Conservation (phyloP, 2,329 filamentous ascomycete genomes). For the Fusarium sp. region DNA sequence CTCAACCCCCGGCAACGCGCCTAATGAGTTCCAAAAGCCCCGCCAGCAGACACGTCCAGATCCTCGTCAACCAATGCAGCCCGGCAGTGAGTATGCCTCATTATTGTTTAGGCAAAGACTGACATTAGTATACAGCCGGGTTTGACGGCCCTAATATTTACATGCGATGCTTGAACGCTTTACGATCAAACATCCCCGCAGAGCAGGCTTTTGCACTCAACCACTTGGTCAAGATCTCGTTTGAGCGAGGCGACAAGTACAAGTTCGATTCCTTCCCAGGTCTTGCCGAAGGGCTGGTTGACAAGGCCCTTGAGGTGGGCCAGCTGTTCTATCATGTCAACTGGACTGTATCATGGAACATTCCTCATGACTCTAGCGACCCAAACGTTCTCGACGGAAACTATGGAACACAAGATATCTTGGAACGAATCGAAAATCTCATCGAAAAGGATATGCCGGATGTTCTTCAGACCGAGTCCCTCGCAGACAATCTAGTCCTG, state of each 20-base stretch:
- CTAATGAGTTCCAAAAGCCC: slow-evolving; percentile 66
- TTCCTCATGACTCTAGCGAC: slow-evolving; percentile 64
- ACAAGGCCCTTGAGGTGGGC: slow-evolving; percentile 83
- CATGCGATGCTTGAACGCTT: slow-evolving; percentile 82
- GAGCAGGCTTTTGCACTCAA: slow-evolving; percentile 95
- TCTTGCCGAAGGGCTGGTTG: slow-evolving; percentile 86
- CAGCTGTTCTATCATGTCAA: slow-evolving; percentile 82
- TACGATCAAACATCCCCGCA: slow-evolving; percentile 80
- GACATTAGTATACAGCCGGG: slow-evolving; percentile 54
- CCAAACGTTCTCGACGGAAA: slow-evolving; percentile 57
- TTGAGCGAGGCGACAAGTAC: slow-evolving; percentile 94
- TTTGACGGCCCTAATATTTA: slow-evolving; percentile 91
- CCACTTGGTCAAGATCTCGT: slow-evolving; percentile 94
- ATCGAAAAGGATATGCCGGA: slow-evolving; percentile 69
- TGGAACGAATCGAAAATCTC: slow-evolving; percentile 76
- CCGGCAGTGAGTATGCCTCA: slow-evolving; percentile 67
- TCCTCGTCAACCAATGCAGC: slow-evolving; percentile 60
- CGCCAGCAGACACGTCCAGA: slow-evolving; percentile 58
- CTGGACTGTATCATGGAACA: slow-evolving; percentile 80
- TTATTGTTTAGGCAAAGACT: slow-evolving; percentile 7
- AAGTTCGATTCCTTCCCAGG: slow-evolving; percentile 92
- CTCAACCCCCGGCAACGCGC: slow-evolving; percentile 78
- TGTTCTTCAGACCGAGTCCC: slow-evolving; percentile 77
- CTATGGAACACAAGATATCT: slow-evolving; percentile 62
- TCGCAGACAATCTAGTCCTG: slow-evolving; percentile 76